These are phyloP conservation scores for Globisporangium uncinulatum DNA, from an alignment of 352 stramenopile species.

Conservation along the genomic window DNA sequence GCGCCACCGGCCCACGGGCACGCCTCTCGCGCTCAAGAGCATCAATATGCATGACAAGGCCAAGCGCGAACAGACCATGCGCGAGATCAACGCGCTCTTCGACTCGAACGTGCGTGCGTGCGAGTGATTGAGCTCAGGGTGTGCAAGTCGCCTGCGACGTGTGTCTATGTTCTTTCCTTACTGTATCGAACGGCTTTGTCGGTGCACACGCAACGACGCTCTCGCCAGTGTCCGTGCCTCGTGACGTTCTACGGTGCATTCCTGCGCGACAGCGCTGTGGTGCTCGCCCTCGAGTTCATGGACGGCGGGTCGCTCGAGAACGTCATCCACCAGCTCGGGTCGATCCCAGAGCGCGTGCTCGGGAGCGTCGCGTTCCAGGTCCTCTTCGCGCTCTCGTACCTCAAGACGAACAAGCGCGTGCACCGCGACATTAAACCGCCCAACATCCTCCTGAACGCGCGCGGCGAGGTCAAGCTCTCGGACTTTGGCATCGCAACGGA, in stretches of 20 bases:
- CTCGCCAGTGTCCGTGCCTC: conserved; percentile 56
- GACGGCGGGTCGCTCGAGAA: conserved; percentile 90
- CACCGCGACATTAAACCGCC: conserved; percentile 97
- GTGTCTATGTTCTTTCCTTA: neutral
- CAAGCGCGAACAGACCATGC: conserved; percentile 84
- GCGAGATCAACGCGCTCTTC: conserved; percentile 88
- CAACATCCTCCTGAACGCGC: conserved; percentile 92
- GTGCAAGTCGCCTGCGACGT: neutral
- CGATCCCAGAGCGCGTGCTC: conserved; percentile 84
- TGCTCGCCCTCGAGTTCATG: conserved; percentile 93
- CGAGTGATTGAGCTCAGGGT: too few relatives aligned
- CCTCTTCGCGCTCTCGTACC: conserved; percentile 90
- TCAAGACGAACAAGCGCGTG: conserved; percentile 90
- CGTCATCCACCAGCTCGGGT: conserved; percentile 75
- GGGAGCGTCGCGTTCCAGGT: conserved; percentile 93
- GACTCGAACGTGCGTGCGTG: conserved; percentile 43
- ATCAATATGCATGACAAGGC: conserved; percentile 87
- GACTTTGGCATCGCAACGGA: conserved; percentile 95
- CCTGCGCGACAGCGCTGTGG: conserved; percentile 83
- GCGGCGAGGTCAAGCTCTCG: conserved; percentile 93
- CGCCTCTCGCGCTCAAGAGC: conserved; percentile 79
- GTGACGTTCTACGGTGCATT: conserved; percentile 91
- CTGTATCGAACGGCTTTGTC: neutral
- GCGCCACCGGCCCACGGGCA: conserved; percentile 63
- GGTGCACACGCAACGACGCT: neutral